Evolutionary conservation across 495 filamentous ascomycete species (phyloP).

Genomic region (Xylaria nigripes): DNA sequence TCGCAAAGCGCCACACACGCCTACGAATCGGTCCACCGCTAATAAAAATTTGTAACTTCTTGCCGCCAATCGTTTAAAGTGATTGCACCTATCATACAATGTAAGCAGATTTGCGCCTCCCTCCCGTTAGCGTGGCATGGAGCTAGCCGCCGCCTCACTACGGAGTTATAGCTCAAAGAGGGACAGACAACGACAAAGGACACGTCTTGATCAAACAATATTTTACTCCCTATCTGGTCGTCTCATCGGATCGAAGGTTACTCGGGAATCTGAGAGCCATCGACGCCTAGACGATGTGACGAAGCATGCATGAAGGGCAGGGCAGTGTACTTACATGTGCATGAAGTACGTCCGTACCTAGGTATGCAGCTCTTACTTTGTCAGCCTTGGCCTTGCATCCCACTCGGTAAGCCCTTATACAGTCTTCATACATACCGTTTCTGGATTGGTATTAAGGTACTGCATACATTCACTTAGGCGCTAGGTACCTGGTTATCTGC

Average conservation of each 20-base stretch:
- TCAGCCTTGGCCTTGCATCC: slow-evolving; percentile 16
- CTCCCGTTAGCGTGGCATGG: slow-evolving; percentile 13
- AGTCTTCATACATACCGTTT: too few species aligned
- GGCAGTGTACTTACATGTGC: too few species aligned
- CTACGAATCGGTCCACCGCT: slow-evolving; percentile 9
- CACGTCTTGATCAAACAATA: slow-evolving; percentile 11
- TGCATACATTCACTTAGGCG: too few species aligned
- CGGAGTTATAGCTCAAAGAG: not conserved
- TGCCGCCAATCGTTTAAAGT: slow-evolving; percentile 22
- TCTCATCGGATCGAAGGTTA: not conserved
- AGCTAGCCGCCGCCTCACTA: slow-evolving; percentile 4
- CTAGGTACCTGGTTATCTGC: too few species aligned
- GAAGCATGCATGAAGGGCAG: slow-evolving; percentile 2
- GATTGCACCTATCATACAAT: slow-evolving; percentile 9
- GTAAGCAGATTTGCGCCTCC: slow-evolving; percentile 18
- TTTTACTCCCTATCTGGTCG: not conserved
- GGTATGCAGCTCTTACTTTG: slow-evolving; percentile 10
- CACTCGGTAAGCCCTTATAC: slow-evolving; percentile 15
- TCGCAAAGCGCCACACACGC: slow-evolving; percentile 25
- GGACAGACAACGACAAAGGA: slow-evolving; percentile 10
- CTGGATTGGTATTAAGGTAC: too few species aligned
- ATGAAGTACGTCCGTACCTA: not conserved
- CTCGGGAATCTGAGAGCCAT: not conserved
- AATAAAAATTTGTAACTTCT: slow-evolving; percentile 2
- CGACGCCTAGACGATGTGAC: not conserved